A percentile compares a stretch with the other conserved stretches of the same genome.
Evolutionary conservation across 257 asterid genomes (phyloP).

Genomic region (Asclepias syriaca): DNA sequence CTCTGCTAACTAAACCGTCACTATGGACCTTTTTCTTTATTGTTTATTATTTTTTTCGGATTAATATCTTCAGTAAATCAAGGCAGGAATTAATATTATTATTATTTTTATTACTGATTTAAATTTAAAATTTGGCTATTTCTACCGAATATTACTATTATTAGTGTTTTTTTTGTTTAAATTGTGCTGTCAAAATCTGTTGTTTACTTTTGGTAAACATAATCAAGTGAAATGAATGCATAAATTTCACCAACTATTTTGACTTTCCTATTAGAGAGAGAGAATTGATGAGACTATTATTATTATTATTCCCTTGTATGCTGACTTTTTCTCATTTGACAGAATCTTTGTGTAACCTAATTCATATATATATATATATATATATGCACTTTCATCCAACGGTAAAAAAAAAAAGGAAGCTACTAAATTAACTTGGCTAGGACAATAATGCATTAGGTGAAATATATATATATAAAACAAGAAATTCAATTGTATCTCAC

Average conservation of each 20-base stretch:
- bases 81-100: constrained; percentile 19
- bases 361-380: too few species aligned
- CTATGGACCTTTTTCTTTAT: constrained; percentile 39
- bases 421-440: too few species aligned
- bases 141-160: too few species aligned
- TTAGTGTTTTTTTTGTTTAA: not conserved
- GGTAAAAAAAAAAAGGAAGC: too few species aligned
- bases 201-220: not conserved
- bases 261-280: constrained; percentile 22
- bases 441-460: too few species aligned
- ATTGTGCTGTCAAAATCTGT: constrained; percentile 13
- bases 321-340: constrained; percentile 8
- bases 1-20: constrained; percentile 25
- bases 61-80: constrained; percentile 51
- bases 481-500: too few species aligned
- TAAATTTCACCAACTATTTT: constrained; percentile 33
- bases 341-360: constrained; percentile 4
- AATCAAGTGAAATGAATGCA: constrained; percentile 20
- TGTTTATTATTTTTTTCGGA: constrained; percentile 14
- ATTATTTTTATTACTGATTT: too few species aligned
- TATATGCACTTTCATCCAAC: too few species aligned
- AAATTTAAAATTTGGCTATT: too few species aligned
- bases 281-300: not conserved
- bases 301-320: not conserved
- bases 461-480: too few species aligned